phyloP scores from a whole-genome alignment of 441 rosid genomes.

The Pelargonium cotyledonis region DNA sequence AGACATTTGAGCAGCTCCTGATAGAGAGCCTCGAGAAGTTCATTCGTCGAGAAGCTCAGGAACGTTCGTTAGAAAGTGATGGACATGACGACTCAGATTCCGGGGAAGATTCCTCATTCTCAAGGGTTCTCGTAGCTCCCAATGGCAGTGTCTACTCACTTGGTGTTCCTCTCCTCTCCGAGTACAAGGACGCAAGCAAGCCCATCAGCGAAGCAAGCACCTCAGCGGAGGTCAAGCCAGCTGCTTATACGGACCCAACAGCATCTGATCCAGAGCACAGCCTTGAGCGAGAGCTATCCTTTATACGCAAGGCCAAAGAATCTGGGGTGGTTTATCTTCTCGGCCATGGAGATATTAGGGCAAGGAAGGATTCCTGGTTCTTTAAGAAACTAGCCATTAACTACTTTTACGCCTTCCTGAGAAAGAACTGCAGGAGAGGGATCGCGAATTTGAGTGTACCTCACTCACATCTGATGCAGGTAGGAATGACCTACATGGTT shows the following conservation, averaged over 20 bases:
- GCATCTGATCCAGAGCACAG: slow-evolving; percentile 60
- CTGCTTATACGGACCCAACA: slow-evolving; percentile 27
- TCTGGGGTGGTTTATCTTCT: slow-evolving; percentile 80
- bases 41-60: slow-evolving; percentile 89
- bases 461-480: slow-evolving; percentile 77
- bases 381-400: slow-evolving; percentile 62
- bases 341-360: slow-evolving; percentile 74
- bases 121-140: slow-evolving; percentile 65
- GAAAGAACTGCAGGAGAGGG: slow-evolving; percentile 67
- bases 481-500: slow-evolving; percentile 81
- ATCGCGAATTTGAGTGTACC: slow-evolving; percentile 47
- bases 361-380: slow-evolving; percentile 71
- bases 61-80: slow-evolving; percentile 77
- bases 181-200: slow-evolving; percentile 38
- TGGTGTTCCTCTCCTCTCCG: slow-evolving; percentile 68
- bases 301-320: slow-evolving; percentile 82
- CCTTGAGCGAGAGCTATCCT: slow-evolving; percentile 83
- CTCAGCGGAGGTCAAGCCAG: slow-evolving; percentile 36
- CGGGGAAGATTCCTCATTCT: slow-evolving; percentile 41
- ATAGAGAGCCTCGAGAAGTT: slow-evolving; percentile 95
- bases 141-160: slow-evolving; percentile 83
- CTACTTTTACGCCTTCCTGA: slow-evolving; percentile 67
- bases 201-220: slow-evolving; percentile 50
- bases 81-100: slow-evolving; percentile 58
- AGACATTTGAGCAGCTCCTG: slow-evolving; percentile 79